Evolutionary conservation across 2,329 filamentous ascomycete species (phyloP), one percentile per base, ranked within the genome.

Genomic region (Exserohilum turcica): DNA sequence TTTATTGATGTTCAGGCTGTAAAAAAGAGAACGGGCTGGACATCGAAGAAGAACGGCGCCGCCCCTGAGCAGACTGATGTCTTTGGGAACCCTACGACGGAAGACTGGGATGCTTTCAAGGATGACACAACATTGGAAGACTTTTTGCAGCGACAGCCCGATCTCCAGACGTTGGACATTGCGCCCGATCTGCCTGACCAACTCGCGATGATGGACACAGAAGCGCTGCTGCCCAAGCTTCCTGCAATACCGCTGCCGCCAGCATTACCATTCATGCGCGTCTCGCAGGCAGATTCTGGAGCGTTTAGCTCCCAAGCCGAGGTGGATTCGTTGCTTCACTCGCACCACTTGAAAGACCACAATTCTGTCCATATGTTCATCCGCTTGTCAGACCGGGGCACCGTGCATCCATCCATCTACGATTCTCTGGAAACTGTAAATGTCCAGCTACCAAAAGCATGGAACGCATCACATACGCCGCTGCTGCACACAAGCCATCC

Each of bases 351-450:
- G 31, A 83, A 84, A 46, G 85, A 90, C 44, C 86, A 86, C 57
- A 86, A 91, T 59, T 82, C 85, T n/a, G 86, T 94, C 37, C 89
- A 93, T 71, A 84, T 93, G 60, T 86, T 95, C 77, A 78, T 93
- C 5, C 83, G 90, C 2, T 90, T 89, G 4, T 89, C 87, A 3
- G 82, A 84, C 50, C 83, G 90, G 58, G 89, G 89, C 7, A 82
- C 79, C 15, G 79, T 95, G 10, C 88, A 93, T 68, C 79, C 95
- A 15, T 90, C 86, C 62, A 91, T 96, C 42, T 93, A 93, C 71
- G 89, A 96, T 71, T 92, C 89, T 5, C 91, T 96, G 64, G 82
- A 89, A 54, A 87, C 95, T 52, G 90, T 91, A 3, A 82, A 76
- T 10, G 86, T 92, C 56, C 72, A 77, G 52, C 80, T 82, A 51